Evolutionary conservation across 495 filamentous ascomycete species (phyloP).

Genomic region (Lindgomyces ingoldianus): DNA sequence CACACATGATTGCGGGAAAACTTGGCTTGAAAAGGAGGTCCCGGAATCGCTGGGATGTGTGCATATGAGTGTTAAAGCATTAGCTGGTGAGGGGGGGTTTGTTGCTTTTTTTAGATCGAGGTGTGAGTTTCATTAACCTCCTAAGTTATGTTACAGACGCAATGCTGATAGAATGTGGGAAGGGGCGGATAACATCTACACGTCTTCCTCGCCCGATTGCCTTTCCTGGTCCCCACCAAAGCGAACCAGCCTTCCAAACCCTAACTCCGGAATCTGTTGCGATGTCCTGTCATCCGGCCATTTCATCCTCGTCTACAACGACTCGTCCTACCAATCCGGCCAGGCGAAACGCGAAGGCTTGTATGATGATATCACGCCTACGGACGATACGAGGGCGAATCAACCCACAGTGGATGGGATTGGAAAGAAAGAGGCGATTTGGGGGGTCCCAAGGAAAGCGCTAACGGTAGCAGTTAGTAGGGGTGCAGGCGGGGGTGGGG

Average conservation of each 20-base stretch:
- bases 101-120: slow-evolving; percentile 18
- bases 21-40: slow-evolving; percentile 19
- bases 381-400: slow-evolving; percentile 6
- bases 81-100: slow-evolving; percentile 1
- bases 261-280: slow-evolving; percentile 18
- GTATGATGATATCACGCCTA: slow-evolving; percentile 23
- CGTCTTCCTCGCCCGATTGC: slow-evolving; percentile 1
- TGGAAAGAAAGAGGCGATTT: slow-evolving; percentile 6
- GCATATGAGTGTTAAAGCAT: slow-evolving; percentile 22
- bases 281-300: slow-evolving; percentile 6
- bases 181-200: slow-evolving; percentile 19
- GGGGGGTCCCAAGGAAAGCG: slow-evolving; percentile 19
- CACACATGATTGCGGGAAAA: slow-evolving; percentile 8
- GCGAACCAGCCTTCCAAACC: slow-evolving; percentile 7
- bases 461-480: slow-evolving; percentile 12
- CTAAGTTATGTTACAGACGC: too few relatives aligned
- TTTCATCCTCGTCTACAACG: slow-evolving; percentile 15
- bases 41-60: slow-evolving; percentile 12
- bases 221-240: slow-evolving; percentile 4
- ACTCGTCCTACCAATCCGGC: slow-evolving; percentile 8
- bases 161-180: too few relatives aligned
- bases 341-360: slow-evolving; percentile 14
- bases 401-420: background rate
- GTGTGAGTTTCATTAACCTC: too few relatives aligned
- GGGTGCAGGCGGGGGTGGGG: slow-evolving; percentile 4